phyloP scores from a whole-genome alignment of 1,284 basidiomycete species.

The Tausonia pullulans region DNA sequence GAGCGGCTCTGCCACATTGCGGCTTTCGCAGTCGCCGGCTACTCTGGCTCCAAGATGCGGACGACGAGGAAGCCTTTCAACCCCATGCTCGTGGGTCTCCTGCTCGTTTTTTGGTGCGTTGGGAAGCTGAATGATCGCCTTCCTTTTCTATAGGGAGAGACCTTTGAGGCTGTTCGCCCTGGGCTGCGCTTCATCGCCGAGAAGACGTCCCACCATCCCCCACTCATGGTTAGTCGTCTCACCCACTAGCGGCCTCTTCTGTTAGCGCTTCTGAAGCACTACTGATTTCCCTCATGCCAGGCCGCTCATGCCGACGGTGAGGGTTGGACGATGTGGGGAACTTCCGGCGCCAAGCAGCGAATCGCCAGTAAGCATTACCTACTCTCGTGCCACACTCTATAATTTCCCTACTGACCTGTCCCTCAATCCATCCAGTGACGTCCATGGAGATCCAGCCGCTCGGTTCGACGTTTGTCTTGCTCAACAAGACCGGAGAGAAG shows the following conservation, averaged over 20 bases:
- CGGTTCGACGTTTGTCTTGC: conserved; percentile 49
- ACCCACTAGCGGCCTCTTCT: no score
- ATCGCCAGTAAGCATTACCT: conserved; percentile 58
- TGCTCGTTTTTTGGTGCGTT: not conserved
- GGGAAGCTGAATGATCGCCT: not conserved
- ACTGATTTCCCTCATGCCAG: no score
- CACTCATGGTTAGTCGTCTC: conserved; percentile 39
- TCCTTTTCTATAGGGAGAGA: conserved; percentile 50
- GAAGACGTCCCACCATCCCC: conserved; percentile 76
- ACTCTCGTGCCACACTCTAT: conserved; percentile 20
- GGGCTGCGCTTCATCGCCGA: conserved; percentile 62
- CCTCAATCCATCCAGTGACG: conserved; percentile 46
- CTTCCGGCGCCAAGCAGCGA: conserved; percentile 66
- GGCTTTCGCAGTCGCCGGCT: conserved; percentile 72
- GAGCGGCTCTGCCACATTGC: conserved; percentile 66
- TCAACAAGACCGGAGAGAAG: conserved; percentile 15
- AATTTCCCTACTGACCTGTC: conserved; percentile 21
- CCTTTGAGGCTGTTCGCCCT: conserved; percentile 65
- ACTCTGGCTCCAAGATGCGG: conserved; percentile 66
- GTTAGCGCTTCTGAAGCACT: no score
- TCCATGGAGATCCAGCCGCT: conserved; percentile 70
- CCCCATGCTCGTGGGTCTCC: conserved; percentile 45
- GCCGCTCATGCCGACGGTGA: conserved; percentile 71
- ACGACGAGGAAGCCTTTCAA: conserved; percentile 79
- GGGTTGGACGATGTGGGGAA: conserved; percentile 60